phyloP scores from a whole-genome alignment of 805 yeast genomes.

The Barnettozyma vustinii region DNA sequence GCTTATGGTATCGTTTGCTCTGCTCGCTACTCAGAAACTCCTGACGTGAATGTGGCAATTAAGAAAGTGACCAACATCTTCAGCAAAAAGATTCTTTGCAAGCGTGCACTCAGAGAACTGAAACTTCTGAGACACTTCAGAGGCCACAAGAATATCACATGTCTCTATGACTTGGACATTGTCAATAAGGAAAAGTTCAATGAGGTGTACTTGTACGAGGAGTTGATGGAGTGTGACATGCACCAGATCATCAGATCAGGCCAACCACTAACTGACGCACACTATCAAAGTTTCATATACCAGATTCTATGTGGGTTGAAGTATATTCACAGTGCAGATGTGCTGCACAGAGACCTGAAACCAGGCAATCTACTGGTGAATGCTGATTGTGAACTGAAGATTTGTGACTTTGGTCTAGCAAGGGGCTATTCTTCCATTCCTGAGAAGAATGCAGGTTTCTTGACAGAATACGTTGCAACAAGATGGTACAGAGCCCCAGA shows the following conservation, averaged over 20 bases:
- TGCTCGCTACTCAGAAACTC: slow-evolving; percentile 71
- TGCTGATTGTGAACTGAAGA: slow-evolving; percentile 94
- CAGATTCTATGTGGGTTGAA: slow-evolving; percentile 88
- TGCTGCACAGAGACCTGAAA: slow-evolving; percentile 88
- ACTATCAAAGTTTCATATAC: slow-evolving; percentile 88
- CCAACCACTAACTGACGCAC: slow-evolving; percentile 90
- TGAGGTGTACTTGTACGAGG: slow-evolving; percentile 91
- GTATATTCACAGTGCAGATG: slow-evolving; percentile 88
- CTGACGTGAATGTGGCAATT: slow-evolving; percentile 85
- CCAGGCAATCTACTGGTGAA: slow-evolving; percentile 91
- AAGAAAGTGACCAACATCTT: slow-evolving; percentile 95
- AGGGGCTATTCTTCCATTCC: slow-evolving; percentile 83
- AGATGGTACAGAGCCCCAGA: slow-evolving; percentile 99
- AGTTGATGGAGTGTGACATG: slow-evolving; percentile 97
- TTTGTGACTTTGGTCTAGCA: slow-evolving; percentile 95
- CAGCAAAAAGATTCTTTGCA: slow-evolving; percentile 83
- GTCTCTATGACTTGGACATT: slow-evolving; percentile 90
- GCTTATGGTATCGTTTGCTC: slow-evolving; percentile 97
- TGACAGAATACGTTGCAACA: slow-evolving; percentile 97
- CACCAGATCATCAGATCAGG: slow-evolving; percentile 94
- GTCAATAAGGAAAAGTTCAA: slow-evolving; percentile 69
- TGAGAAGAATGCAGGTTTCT: slow-evolving; percentile 83
- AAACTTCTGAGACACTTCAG: slow-evolving; percentile 88
- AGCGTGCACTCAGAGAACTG: slow-evolving; percentile 86
- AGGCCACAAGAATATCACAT: slow-evolving; percentile 94